Percentiles rank a stretch among this genome's conserved stretches.
These are phyloP conservation scores for Kwoniella bestiolae DNA, from an alignment of 768 basidiomycete species.

Conservation along the genomic window DNA sequence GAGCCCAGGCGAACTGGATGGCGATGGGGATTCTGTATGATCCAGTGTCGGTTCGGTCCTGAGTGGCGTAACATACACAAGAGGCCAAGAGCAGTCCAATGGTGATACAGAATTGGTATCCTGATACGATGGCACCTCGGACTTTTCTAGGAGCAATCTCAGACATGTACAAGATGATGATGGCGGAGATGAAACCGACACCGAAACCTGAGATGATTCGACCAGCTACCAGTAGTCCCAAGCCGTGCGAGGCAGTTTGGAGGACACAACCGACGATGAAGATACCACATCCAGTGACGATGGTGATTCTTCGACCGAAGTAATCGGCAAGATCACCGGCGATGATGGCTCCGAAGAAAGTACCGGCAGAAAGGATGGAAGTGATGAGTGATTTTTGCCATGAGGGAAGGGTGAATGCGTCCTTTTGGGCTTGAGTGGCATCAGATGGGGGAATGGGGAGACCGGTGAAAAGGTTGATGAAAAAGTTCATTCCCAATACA, in stretches of 20 bases:
- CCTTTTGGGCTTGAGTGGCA: conserved; percentile 31
- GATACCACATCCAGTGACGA: conserved; percentile 46
- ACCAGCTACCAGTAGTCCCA: conserved; percentile 54
- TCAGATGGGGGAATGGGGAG: conserved; percentile 55
- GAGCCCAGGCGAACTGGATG: conserved; percentile 54
- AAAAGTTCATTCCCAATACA: conserved; percentile 65
- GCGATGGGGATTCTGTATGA: conserved; percentile 58
- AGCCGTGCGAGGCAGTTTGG: conserved; percentile 52
- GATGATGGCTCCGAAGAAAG: conserved; percentile 58
- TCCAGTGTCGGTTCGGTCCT: conserved; percentile 51
- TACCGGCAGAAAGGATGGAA: conserved; percentile 59
- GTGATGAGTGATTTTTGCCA: conserved; percentile 56
- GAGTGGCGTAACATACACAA: conserved; percentile 56
- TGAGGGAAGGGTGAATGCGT: conserved; percentile 48
- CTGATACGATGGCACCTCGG: conserved; percentile 58
- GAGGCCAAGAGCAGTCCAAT: conserved; percentile 57
- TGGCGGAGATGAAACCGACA: conserved; percentile 55
- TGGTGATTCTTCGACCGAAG: conserved; percentile 56
- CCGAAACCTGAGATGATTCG: conserved; percentile 55
- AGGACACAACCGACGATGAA: conserved; percentile 53
- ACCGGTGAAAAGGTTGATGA: conserved; percentile 96
- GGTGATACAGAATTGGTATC: conserved; percentile 59
- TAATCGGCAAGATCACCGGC: conserved; percentile 59
- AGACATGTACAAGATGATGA: conserved; percentile 58
- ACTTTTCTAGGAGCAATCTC: conserved; percentile 58